Evolutionary conservation across 1,284 basidiomycete genomes (phyloP), one percentile per base, ranked within the genome.

Genomic region (Boletus chippewaensis): DNA sequence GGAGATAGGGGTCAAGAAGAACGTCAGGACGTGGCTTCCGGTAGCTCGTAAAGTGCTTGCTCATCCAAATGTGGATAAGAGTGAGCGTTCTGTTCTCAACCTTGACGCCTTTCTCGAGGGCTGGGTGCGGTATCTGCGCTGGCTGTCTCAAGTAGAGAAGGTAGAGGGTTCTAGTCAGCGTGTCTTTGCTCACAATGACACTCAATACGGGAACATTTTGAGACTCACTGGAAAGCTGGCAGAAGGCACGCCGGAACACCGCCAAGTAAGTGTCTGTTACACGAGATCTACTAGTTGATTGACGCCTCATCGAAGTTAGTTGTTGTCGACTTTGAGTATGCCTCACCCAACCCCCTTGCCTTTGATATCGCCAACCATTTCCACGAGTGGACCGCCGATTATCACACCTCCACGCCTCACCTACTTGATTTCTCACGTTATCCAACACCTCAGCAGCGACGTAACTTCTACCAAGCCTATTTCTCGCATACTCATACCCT

Each of bases 281-380:
- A 11, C n/a, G 22, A 42, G 29, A 26, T 26, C 29, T 24, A 51
- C 31, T 52, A 20, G 42, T 52, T 29, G 26, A 41, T 48, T 60
- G 47, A 57, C 47, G 29, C 51, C 47, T 51, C 50, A 39, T 38
- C 52, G 46, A 63, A 92, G 87, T 84, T 95, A 60, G 89, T 95
- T 63, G 91, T 96, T 34, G 90, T 96, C 57, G 93, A 96, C 70
- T 96, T 95, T 65, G 94, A 97, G 71, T 97, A 96, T 64, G 91
- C 93, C 8, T 78, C 84, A 0, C 86, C 88, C 2, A 96, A 95
- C 66, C 83, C 91, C 26, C 83, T 91, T 3, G 87, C 90, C 2
- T 95, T 84, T 70, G 94, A 97, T 67, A 92, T 97, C 61, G 93
- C 88, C 53, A 96, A 96, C 71, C 93, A 96, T 71, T 96, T 95